Conservation (phyloP, 176 grass and related monocot species). For the Tuctoria greenei region DNA sequence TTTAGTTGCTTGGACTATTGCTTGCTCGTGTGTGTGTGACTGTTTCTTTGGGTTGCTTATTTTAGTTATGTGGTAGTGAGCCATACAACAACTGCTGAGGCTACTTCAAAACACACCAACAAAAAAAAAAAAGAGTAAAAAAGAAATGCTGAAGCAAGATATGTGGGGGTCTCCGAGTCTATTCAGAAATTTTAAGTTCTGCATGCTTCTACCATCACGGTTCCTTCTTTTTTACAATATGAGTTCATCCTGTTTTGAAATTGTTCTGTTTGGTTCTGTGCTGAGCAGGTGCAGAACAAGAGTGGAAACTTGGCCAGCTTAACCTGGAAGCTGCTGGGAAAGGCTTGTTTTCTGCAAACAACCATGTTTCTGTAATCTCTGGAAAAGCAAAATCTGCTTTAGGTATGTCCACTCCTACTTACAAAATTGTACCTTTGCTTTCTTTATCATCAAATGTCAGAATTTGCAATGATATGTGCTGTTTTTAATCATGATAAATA, state of each 20-base stretch:
- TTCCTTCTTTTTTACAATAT: slow-evolving; percentile 10
- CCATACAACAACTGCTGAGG: too few relatives aligned
- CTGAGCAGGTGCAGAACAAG: slow-evolving; percentile 82
- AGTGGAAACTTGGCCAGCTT: slow-evolving; percentile 72
- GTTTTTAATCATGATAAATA: slow-evolving; percentile 23
- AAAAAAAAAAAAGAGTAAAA: too few relatives aligned
- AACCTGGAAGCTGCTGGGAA: slow-evolving; percentile 87
- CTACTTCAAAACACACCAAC: too few relatives aligned
- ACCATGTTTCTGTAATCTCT: slow-evolving; percentile 69
- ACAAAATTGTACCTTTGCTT: slow-evolving; percentile 12
- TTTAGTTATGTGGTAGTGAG: too few relatives aligned
- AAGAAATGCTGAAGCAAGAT: background rate
- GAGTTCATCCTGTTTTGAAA: slow-evolving; percentile 26
- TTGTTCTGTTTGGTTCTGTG: slow-evolving; percentile 25
- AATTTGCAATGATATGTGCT: slow-evolving; percentile 13
- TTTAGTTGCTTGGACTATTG: background rate
- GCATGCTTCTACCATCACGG: slow-evolving; percentile 6
- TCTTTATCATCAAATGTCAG: slow-evolving; percentile 21
- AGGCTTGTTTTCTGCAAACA: slow-evolving; percentile 73
- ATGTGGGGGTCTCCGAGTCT: background rate
- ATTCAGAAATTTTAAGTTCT: slow-evolving; percentile 10
- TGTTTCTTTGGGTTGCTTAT: too few relatives aligned
- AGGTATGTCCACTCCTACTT: slow-evolving; percentile 56
- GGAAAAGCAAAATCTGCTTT: slow-evolving; percentile 70
- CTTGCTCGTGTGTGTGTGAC: too few relatives aligned